Evolutionary conservation across 768 basidiomycete species (phyloP).

Genomic region (Candolleomyces eurysporus): DNA sequence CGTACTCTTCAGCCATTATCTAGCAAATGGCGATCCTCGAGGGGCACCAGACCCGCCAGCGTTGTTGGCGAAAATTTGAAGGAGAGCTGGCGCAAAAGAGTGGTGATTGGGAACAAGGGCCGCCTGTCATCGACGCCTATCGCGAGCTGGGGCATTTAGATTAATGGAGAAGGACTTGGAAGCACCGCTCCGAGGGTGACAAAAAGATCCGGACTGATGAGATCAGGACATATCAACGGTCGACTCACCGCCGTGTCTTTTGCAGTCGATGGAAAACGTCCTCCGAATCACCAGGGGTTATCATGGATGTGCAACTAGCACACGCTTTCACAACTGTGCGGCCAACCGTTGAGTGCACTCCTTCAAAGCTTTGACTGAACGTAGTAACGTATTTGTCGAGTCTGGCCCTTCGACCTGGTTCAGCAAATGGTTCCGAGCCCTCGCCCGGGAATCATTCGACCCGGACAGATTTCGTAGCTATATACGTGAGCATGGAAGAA

Average conservation of each 20-base stretch:
- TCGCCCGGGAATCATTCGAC: too few species aligned
- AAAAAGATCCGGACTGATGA: background rate
- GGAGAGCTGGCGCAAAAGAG: background rate
- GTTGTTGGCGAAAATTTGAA: background rate
- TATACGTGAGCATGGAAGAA: too few species aligned
- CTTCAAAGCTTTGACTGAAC: too few species aligned
- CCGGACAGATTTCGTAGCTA: too few species aligned
- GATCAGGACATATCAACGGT: too few species aligned
- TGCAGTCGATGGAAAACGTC: background rate
- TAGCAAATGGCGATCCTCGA: background rate
- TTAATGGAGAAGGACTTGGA: background rate
- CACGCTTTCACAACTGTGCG: too few species aligned
- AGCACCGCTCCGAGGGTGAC: background rate
- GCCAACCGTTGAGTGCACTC: too few species aligned
- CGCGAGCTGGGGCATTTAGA: background rate
- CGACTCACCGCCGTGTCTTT: too few species aligned
- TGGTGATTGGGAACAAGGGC: background rate
- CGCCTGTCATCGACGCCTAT: background rate
- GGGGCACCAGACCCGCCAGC: background rate
- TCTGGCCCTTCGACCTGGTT: too few species aligned
- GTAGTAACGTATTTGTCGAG: too few species aligned
- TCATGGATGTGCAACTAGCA: too few species aligned
- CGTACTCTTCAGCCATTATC: background rate
- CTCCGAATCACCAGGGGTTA: background rate
- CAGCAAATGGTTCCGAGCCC: too few species aligned